Base-by-base conservation (phyloP, 805 yeast genomes). In the Candida oleophila region DNA sequence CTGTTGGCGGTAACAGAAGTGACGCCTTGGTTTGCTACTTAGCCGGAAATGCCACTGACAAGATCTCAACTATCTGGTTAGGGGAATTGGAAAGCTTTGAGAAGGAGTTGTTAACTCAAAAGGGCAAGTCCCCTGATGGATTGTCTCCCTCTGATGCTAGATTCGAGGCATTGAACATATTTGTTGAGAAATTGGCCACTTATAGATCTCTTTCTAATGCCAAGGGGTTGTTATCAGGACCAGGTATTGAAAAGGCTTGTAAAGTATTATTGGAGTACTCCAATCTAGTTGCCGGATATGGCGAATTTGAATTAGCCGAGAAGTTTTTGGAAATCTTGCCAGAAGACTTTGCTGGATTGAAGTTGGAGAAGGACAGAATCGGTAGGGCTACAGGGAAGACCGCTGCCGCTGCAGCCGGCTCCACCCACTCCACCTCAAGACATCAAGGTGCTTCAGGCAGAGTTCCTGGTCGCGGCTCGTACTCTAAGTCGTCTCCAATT, bases 41-140 rank as follows among this genome's bases (percentile, higher is more conserved):
- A 53, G 87, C 89, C 18, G 96, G 96, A 25, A 79, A 82, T 38
- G 83, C 94, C 3, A 73, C 90, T 44, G 95, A 86, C 51, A 87
- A 84, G 59, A 83, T 89, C 41, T 80, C 96, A 3, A 64, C 72
- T 11, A 79, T 94, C 52, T 94, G 99, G 99, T 76, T 88, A 44
- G 72, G 80, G 22, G 99, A 94, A 65, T 60, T 79, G 44, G 66
- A 72, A 7, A 68, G 52, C 3, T 62, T 66, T 49, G 82, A 80
- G 57, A 47, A 56, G 3, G 57, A 56, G 30, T 68, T 74, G 46
- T 70, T 86, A 57, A 8, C 38, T 18, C 18, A 5, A 7, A 67
- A 75, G 41, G 59, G 71, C 1, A 59, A 69, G 22, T 84, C 81
- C 52, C 48, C 52, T 25, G 64, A 71, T 34, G 62, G 78, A 36